phyloP scores from a whole-genome alignment of 495 filamentous ascomycete species.

The Jackrogersella multiformis region DNA sequence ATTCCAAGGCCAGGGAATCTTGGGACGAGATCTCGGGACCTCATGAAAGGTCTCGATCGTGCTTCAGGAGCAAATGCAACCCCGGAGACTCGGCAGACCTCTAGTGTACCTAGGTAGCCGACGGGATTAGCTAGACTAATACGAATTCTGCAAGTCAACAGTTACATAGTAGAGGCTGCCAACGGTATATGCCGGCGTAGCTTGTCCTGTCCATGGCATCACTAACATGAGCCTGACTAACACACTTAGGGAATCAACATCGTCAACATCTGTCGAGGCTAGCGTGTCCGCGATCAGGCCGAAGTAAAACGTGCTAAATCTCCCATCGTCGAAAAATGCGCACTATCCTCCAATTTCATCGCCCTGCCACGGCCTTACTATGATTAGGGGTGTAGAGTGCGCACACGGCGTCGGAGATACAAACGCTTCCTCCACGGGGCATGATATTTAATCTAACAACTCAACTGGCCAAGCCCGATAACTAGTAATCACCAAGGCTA shows the following conservation, averaged over 20 bases:
- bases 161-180: not conserved
- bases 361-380: not conserved
- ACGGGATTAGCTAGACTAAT: conserved; percentile 2
- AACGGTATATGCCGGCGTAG: not conserved
- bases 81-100: not conserved
- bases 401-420: conserved; percentile 23
- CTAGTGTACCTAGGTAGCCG: not conserved
- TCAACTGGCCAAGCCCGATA: not conserved
- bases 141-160: not conserved
- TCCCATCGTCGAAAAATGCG: not conserved
- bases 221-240: not conserved
- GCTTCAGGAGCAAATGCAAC: not conserved
- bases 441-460: not conserved
- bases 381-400: not conserved
- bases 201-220: conserved; percentile 5
- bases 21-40: conserved; percentile 8
- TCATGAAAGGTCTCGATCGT: conserved; percentile 2
- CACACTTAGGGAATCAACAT: not conserved
- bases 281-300: conserved; percentile 28
- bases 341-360: not conserved
- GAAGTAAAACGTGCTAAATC: conserved; percentile 12
- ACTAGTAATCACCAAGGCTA: not conserved
- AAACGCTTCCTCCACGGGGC: conserved; percentile 5
- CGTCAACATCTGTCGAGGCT: not conserved
- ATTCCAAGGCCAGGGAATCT: not conserved